Conservation (phyloP, 495 filamentous ascomycete genomes). For the Lophiostoma macrostomum region DNA sequence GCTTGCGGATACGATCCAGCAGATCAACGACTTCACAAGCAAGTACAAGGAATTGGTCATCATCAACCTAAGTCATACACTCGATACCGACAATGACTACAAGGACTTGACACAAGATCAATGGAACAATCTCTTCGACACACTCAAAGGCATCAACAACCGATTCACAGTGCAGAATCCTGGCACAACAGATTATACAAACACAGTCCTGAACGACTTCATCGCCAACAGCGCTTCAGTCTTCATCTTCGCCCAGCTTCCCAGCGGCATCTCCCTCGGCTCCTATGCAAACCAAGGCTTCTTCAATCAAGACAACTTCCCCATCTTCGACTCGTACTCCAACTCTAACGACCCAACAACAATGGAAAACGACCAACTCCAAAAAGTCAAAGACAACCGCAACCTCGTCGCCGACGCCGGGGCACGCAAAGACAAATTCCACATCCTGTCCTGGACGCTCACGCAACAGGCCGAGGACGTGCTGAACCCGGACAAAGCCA, state of each 20-base stretch:
- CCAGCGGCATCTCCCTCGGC: constrained; percentile 21
- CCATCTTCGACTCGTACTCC: constrained; percentile 31
- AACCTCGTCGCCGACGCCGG: constrained; percentile 17
- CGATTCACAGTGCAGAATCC: constrained; percentile 14
- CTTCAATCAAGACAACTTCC: constrained; percentile 30
- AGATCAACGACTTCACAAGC: constrained; percentile 30
- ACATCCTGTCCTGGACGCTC: constrained; percentile 34
- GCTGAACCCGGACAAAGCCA: constrained; percentile 27
- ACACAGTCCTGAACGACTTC: constrained; percentile 26
- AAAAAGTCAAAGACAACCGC: constrained; percentile 28
- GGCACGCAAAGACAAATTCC: constrained; percentile 27
- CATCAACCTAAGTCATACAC: constrained; percentile 30
- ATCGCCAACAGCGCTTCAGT: constrained; percentile 23
- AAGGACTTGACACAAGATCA: constrained; percentile 28
- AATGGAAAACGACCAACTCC: constrained; percentile 31
- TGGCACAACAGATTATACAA: constrained; percentile 23
- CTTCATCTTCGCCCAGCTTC: constrained; percentile 30
- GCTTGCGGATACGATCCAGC: constrained; percentile 25
- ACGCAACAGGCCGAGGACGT: constrained; percentile 32
- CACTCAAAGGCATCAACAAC: constrained; percentile 29
- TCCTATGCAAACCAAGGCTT: constrained; percentile 28
- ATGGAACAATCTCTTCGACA: constrained; percentile 32
- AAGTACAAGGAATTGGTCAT: constrained; percentile 34
- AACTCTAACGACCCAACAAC: constrained; percentile 23
- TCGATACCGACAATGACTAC: constrained; percentile 31